Evolutionary conservation across 139 green algal species (phyloP), one percentile per base, ranked within the genome.

Genomic region (Chloropicon primus): DNA sequence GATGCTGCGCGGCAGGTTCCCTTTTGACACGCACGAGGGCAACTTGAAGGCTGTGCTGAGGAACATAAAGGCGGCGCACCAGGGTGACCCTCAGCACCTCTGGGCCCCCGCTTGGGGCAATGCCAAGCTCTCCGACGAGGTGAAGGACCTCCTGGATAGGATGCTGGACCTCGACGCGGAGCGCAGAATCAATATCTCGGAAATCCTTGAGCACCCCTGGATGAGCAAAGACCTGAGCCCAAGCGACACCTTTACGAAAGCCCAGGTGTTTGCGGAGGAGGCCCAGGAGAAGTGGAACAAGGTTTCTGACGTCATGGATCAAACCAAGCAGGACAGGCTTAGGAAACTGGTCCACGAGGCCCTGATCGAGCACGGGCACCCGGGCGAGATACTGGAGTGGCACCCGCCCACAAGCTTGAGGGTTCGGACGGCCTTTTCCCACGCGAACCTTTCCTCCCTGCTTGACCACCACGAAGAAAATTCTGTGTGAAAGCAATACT

Each of bases 11-110:
- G 72, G 72, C 25, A 5, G 72, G 72, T 75, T 41, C 25, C 72
- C 72, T 17, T 75, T 75, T 17, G 83, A 89, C 73, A 62, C 41
- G 41, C 41, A 62, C 41, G 41, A 62, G 41, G 41, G 41, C 41
- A 62, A 62, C 41, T 17, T 62, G 41, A 62, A 62, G 41, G 41
- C 41, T 17, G 41, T 62, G 41, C 41, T 62, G 41, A 62, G 41
- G 41, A 62, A 62, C 41, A 62, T 62, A n/a, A 5, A 62, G 41
- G 41, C 41, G 17, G 41, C 41, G 41, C 41, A 62, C 41, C 41
- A 62, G 41, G 41, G 41, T 5, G 41, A 62, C 41, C 41, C 41
- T 17, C 5, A 17, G 41, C 41, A 62, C 41, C 41, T 62, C 17
- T 62, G 41, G 41, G 41, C 10, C 41, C 5, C 5, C 10, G 41